These are phyloP conservation scores for Geotrichum restrictum DNA, from an alignment of 1,139 yeast species.

Conservation along the genomic window DNA sequence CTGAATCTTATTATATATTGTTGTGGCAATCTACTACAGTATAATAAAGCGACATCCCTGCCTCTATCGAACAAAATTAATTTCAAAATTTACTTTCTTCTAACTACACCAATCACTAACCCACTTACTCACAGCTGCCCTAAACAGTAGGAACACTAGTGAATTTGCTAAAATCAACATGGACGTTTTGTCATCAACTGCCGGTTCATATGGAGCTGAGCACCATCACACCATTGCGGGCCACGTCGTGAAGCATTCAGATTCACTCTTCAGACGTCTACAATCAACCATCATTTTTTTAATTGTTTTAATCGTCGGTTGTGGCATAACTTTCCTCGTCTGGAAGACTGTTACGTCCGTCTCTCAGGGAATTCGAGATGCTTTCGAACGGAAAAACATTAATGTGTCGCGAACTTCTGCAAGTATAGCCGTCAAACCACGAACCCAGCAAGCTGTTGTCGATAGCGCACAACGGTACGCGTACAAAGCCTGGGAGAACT, in stretches of 20 bases:
- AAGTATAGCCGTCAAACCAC: constrained; percentile 22
- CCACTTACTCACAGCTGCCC: too few species aligned
- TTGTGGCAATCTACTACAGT: too few species aligned
- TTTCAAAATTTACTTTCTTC: too few species aligned
- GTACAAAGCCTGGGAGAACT: constrained; percentile 25
- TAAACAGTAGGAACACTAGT: too few species aligned
- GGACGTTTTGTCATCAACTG: background rate
- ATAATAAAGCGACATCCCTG: too few species aligned
- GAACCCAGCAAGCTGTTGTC: constrained; percentile 22
- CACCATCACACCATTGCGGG: too few species aligned
- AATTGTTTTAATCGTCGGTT: constrained; percentile 19
- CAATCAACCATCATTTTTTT: constrained; percentile 22
- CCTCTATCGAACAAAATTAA: too few species aligned
- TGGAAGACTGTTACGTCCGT: constrained; percentile 19
- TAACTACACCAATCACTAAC: too few species aligned
- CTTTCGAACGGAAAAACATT: constrained; percentile 17
- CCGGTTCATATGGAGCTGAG: background rate
- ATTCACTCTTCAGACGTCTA: constrained; percentile 3
- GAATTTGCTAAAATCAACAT: background rate
- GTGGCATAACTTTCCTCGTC: constrained; percentile 17
- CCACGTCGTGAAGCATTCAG: background rate
- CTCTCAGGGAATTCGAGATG: constrained; percentile 5
- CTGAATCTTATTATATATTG: too few species aligned
- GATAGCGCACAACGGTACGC: constrained; percentile 25
- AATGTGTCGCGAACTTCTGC: constrained; percentile 19